Evolutionary conservation across 768 basidiomycete genomes (phyloP).

Genomic region (Psilocybe azurescens): DNA sequence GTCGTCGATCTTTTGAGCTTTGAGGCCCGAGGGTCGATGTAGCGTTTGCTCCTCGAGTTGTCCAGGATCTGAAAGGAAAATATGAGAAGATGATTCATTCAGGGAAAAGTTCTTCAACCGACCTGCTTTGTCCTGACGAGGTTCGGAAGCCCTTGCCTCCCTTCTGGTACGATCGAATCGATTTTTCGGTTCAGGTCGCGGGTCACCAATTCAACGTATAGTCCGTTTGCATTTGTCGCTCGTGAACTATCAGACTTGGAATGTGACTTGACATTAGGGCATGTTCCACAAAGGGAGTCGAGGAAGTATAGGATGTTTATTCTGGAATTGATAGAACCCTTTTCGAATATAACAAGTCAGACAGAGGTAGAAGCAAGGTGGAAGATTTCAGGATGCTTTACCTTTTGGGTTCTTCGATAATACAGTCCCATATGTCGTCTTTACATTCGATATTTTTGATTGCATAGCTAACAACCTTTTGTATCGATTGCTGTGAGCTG

Average conservation of each 20-base stretch:
- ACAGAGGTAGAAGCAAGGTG: background rate
- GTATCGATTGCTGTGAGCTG: conserved; percentile 87
- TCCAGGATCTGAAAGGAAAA: conserved; percentile 73
- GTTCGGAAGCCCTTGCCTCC: conserved; percentile 87
- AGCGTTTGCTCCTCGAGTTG: conserved; percentile 85
- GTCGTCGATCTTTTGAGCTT: conserved; percentile 78
- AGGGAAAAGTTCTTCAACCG: conserved; percentile 19
- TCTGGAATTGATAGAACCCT: conserved; percentile 89
- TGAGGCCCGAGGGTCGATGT: conserved; percentile 83
- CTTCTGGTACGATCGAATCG: conserved; percentile 85
- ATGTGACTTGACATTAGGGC: conserved; percentile 68
- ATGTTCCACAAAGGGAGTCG: conserved; percentile 85
- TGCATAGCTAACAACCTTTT: conserved; percentile 85
- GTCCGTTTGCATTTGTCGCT: conserved; percentile 43
- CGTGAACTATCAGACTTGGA: conserved; percentile 44
- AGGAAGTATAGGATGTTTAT: conserved; percentile 94
- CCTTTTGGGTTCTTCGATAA: conserved; percentile 93
- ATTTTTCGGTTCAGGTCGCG: conserved; percentile 83
- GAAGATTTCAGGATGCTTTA: conserved; percentile 38
- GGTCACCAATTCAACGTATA: conserved; percentile 79
- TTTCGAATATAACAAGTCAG: background rate
- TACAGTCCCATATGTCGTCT: conserved; percentile 94
- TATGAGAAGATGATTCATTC: background rate
- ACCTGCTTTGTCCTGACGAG: conserved; percentile 89
- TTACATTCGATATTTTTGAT: conserved; percentile 88